Percentiles rank a stretch among this genome's conserved stretches.
Conservation (phyloP, 495 filamentous ascomycete genomes). For the Usnea hakonensis region DNA sequence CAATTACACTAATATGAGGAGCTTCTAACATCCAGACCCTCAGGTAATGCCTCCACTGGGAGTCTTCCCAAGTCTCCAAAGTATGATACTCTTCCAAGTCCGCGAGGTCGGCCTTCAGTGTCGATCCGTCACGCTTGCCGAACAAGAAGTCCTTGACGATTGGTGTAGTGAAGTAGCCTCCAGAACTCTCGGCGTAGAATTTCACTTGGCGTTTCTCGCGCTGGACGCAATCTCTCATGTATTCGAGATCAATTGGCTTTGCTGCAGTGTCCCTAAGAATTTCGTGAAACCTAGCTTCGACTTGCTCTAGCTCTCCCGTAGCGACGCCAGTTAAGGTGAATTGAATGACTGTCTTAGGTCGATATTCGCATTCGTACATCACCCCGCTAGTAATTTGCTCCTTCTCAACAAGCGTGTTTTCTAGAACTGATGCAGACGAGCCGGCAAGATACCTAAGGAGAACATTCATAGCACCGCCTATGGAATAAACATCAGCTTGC, state of each 20-base stretch:
- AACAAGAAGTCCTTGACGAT: conserved; percentile 90
- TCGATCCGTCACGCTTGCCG: conserved; percentile 76
- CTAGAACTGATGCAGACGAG: conserved; percentile 84
- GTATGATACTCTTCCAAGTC: conserved; percentile 65
- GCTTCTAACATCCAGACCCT: conserved; percentile 80
- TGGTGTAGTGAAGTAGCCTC: conserved; percentile 64
- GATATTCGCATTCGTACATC: conserved; percentile 62
- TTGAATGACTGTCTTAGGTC: conserved; percentile 75
- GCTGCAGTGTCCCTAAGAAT: conserved; percentile 70
- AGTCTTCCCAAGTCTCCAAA: conserved; percentile 71
- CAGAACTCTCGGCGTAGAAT: conserved; percentile 67
- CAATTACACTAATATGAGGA: conserved; percentile 77
- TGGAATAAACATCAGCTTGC: conserved; percentile 23
- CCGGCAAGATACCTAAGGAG: conserved; percentile 78
- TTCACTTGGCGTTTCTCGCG: conserved; percentile 71
- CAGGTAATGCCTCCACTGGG: conserved; percentile 74
- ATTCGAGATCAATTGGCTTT: conserved; percentile 78
- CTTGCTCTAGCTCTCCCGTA: conserved; percentile 72
- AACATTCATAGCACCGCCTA: conserved; percentile 62
- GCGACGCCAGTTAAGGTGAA: conserved; percentile 77
- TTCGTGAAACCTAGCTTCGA: conserved; percentile 78
- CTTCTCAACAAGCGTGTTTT: conserved; percentile 87
- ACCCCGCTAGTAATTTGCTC: conserved; percentile 85
- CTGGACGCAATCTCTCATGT: conserved; percentile 76
- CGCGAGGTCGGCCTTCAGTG: conserved; percentile 55